Percentiles rank a stretch among this genome's conserved stretches.
These are phyloP conservation scores for Mortierella sp. DNA, from an alignment of 371 early-diverging fungal genomes.

Conservation along the genomic window DNA sequence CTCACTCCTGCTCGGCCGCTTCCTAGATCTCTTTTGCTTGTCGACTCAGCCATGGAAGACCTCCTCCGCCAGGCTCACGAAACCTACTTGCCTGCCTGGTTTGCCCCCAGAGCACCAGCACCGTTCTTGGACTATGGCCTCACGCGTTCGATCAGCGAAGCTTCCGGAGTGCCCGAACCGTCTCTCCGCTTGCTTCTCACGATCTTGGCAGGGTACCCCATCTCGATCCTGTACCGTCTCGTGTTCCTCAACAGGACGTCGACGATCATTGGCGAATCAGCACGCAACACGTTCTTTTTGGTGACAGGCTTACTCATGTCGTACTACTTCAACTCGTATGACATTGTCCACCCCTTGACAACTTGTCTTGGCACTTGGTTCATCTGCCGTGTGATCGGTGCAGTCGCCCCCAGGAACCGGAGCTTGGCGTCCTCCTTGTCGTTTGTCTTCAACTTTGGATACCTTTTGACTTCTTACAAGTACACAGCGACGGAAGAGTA, in stretches of 20 bases:
- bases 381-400: conserved; percentile 54
- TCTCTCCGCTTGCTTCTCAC: conserved; percentile 65
- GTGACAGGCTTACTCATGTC: conserved; percentile 63
- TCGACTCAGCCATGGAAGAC: conserved; percentile 25
- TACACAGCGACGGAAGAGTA: conserved; percentile 67
- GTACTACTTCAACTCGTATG: conserved; percentile 68
- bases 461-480: conserved; percentile 68
- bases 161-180: conserved; percentile 69
- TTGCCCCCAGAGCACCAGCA: conserved; percentile 27
- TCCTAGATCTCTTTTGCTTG: too few species aligned
- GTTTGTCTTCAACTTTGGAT: conserved; percentile 71
- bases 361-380: conserved; percentile 66
- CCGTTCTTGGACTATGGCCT: conserved; percentile 49
- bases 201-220: conserved; percentile 64
- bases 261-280: conserved; percentile 48
- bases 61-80: conserved; percentile 30
- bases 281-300: conserved; percentile 64
- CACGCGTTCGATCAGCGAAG: conserved; percentile 39
- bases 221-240: conserved; percentile 59
- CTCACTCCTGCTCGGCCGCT: neutral
- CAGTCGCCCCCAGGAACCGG: conserved; percentile 53
- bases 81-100: conserved; percentile 42
- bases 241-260: conserved; percentile 48
- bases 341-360: conserved; percentile 67
- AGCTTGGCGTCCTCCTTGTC: conserved; percentile 57